These are phyloP conservation scores for Pseudogymnoascus sp. DNA, from an alignment of 2,329 filamentous ascomycete species.

Conservation along the genomic window DNA sequence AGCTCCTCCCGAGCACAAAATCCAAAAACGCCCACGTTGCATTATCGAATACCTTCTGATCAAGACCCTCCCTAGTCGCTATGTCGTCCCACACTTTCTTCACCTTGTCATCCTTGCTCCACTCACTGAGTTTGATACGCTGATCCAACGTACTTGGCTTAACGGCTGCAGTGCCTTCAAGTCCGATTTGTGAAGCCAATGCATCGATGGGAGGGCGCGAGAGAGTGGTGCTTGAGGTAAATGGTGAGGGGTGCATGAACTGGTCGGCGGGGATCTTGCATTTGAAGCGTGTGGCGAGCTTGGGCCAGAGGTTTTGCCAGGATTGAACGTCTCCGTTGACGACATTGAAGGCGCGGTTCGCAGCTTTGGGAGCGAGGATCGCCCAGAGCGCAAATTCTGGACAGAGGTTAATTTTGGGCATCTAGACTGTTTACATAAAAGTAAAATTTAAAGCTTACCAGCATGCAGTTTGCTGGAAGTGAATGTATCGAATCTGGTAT, in stretches of 20 bases:
- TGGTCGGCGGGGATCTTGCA: slow-evolving; percentile 9
- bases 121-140: slow-evolving; percentile 9
- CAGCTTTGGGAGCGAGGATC: slow-evolving; percentile 12
- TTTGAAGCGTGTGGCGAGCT: slow-evolving; percentile 30
- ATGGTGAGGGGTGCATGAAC: not conserved
- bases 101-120: slow-evolving; percentile 10
- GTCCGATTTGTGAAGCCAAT: slow-evolving; percentile 19
- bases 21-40: slow-evolving; percentile 37
- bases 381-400: slow-evolving; percentile 11
- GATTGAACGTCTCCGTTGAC: slow-evolving; percentile 31
- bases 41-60: slow-evolving; percentile 22
- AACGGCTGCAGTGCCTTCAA: slow-evolving; percentile 17
- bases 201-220: slow-evolving; percentile 19
- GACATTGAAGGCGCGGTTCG: slow-evolving; percentile 35
- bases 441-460: not conserved
- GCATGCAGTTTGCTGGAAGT: not conserved
- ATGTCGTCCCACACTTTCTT: slow-evolving; percentile 11
- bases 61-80: slow-evolving; percentile 4
- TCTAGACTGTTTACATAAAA: not conserved
- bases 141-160: slow-evolving; percentile 25
- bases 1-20: slow-evolving; percentile 35
- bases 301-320: slow-evolving; percentile 34
- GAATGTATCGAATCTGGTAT: not conserved
- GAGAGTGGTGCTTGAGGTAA: not conserved
- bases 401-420: not conserved